Conservation (phyloP, 2,329 filamentous ascomycete species). For the Talaromyces sp. region DNA sequence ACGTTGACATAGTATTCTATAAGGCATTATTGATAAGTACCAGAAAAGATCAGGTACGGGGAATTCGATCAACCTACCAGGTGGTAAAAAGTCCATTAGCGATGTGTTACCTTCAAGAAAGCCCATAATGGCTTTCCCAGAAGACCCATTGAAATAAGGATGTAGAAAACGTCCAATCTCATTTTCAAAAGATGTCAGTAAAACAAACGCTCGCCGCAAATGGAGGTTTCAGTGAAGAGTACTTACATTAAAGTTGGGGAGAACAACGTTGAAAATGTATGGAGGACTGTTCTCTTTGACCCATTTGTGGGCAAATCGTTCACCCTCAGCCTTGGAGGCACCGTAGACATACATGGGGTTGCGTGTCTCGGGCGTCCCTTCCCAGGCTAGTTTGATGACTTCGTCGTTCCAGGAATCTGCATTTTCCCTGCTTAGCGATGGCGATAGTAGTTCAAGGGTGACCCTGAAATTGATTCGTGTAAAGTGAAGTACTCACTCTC, state of each 20-base stretch:
- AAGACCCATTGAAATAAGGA: background rate
- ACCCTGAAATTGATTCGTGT: background rate
- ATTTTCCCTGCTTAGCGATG: background rate
- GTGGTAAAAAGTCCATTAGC: background rate
- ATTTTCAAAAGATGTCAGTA: too few species aligned
- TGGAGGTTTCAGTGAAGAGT: background rate
- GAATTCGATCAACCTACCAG: background rate
- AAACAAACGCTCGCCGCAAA: too few species aligned
- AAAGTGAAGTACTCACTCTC: background rate
- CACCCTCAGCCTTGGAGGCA: conserved; percentile 45
- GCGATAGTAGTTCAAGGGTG: too few species aligned
- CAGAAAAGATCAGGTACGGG: too few species aligned
- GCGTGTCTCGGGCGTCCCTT: conserved; percentile 28
- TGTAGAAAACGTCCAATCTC: background rate
- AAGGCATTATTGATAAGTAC: too few species aligned
- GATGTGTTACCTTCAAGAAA: background rate
- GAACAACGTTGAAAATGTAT: conserved; percentile 41
- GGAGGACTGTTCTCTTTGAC: conserved; percentile 40
- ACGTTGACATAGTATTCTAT: conserved; percentile 46
- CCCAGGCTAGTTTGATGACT: conserved; percentile 7
- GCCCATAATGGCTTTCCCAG: background rate
- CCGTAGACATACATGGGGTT: conserved; percentile 33
- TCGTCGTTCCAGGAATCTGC: conserved; percentile 11
- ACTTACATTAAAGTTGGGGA: conserved; percentile 33
- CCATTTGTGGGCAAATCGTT: conserved; percentile 46